Evolutionary conservation across 148 eudicot species (phyloP).

Genomic region (Polygonum maritimum): DNA sequence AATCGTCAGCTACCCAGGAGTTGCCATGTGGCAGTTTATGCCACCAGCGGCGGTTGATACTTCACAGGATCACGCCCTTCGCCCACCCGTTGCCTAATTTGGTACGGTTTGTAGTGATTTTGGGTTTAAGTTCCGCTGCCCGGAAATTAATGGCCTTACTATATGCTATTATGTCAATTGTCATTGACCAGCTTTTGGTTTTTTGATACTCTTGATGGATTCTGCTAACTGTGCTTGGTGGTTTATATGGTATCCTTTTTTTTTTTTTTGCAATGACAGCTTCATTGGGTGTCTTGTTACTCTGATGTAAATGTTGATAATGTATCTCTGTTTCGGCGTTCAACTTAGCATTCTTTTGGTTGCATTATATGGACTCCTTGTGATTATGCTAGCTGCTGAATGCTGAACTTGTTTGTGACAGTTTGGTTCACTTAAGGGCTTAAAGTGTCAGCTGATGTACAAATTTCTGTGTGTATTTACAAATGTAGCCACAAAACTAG

Average conservation of each 20-base stretch:
- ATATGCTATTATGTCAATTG: conserved; percentile 1
- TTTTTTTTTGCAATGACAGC: neutral
- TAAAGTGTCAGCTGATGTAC: no score
- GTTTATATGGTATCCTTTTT: neutral
- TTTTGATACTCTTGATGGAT: neutral
- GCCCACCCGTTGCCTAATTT: conserved; percentile 65
- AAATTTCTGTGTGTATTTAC: no score
- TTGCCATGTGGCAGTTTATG: conserved; percentile 89
- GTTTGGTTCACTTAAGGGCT: neutral
- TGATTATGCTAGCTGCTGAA: no score
- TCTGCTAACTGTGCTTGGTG: neutral
- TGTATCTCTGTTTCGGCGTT: neutral
- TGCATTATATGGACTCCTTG: neutral
- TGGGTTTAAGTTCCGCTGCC: neutral
- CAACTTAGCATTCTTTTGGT: neutral
- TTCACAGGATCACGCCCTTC: conserved; percentile 65
- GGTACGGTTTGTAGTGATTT: neutral
- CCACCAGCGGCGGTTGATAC: conserved; percentile 70
- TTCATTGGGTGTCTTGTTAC: conserved; percentile 2
- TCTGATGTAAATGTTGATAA: conserved; percentile 7
- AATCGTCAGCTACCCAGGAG: conserved; percentile 54
- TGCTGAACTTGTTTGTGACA: neutral
- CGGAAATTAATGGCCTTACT: conserved; percentile 1
- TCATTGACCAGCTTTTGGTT: neutral
- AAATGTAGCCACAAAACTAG: no score